These are phyloP conservation scores for Achlya hypogyna DNA, from an alignment of 352 stramenopile species.

Conservation along the genomic window DNA sequence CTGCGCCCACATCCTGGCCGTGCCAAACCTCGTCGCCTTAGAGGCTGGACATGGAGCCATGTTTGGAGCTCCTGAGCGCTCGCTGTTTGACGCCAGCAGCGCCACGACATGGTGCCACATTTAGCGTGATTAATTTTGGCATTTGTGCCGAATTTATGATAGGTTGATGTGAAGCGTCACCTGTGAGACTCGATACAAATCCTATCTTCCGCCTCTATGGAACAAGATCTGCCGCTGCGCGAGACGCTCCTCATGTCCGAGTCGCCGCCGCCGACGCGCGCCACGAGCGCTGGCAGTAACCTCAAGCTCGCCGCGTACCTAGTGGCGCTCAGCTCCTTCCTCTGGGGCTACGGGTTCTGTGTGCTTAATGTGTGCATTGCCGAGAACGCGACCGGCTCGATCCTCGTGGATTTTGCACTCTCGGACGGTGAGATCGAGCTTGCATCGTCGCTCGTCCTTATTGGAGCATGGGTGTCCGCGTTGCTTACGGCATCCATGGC, in stretches of 20 bases:
- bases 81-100: too few relatives aligned
- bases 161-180: not conserved
- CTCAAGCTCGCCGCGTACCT: conserved; percentile 47
- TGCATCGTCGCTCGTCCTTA: conserved; percentile 59
- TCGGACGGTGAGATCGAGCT: conserved; percentile 60
- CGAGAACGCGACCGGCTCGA: conserved; percentile 50
- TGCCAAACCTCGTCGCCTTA: too few relatives aligned
- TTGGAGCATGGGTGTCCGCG: conserved; percentile 60
- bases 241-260: not conserved
- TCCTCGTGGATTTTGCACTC: conserved; percentile 66
- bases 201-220: not conserved
- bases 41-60: too few relatives aligned
- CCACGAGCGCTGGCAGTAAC: conserved; percentile 13
- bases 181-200: not conserved
- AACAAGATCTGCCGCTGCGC: not conserved
- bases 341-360: conserved; percentile 60
- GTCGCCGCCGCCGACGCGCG: not conserved
- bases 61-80: too few relatives aligned
- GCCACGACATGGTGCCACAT: too few relatives aligned
- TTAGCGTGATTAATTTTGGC: not conserved
- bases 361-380: conserved; percentile 79
- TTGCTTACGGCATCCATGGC: conserved; percentile 42
- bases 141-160: not conserved
- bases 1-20: too few relatives aligned
- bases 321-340: conserved; percentile 65